Percentiles rank a stretch among this genome's conserved stretches.
phyloP scores from a whole-genome alignment of 1,284 basidiomycete genomes.

The Austroboletus niveus region DNA sequence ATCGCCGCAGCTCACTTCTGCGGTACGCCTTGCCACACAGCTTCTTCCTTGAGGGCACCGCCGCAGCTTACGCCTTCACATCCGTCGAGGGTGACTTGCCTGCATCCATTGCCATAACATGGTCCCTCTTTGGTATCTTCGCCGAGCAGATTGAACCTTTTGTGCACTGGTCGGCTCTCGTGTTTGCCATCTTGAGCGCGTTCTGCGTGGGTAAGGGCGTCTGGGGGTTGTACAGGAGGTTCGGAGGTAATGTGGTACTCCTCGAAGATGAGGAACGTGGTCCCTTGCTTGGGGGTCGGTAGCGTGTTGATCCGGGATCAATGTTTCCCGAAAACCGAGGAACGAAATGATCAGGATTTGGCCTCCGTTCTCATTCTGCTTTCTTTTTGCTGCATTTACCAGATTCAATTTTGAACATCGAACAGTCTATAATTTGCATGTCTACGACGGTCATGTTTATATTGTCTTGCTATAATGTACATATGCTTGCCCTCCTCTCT shows the following conservation, averaged over 20 bases:
- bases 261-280: conserved; percentile 85
- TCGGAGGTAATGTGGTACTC: conserved; percentile 46
- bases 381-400: neutral
- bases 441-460: neutral
- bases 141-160: conserved; percentile 65
- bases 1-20: conserved; percentile 7
- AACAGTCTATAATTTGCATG: conserved; percentile 6
- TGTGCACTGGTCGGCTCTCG: conserved; percentile 88
- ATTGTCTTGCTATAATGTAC: conserved; percentile 2
- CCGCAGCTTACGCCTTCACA: conserved; percentile 89
- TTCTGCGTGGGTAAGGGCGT: conserved; percentile 80
- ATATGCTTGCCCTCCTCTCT: neutral
- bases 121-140: conserved; percentile 84
- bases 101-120: conserved; percentile 81
- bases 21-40: conserved; percentile 33
- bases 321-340: neutral
- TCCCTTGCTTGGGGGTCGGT: conserved; percentile 57
- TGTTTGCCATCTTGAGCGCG: conserved; percentile 82
- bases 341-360: neutral
- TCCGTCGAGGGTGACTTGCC: conserved; percentile 88
- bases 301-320: neutral
- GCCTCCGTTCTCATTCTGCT: neutral
- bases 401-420: neutral
- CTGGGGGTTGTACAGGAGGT: conserved; percentile 47
- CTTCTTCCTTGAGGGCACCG: conserved; percentile 92